phyloP scores from a whole-genome alignment of 208 protist species.

The Tetramitus jugosus region DNA sequence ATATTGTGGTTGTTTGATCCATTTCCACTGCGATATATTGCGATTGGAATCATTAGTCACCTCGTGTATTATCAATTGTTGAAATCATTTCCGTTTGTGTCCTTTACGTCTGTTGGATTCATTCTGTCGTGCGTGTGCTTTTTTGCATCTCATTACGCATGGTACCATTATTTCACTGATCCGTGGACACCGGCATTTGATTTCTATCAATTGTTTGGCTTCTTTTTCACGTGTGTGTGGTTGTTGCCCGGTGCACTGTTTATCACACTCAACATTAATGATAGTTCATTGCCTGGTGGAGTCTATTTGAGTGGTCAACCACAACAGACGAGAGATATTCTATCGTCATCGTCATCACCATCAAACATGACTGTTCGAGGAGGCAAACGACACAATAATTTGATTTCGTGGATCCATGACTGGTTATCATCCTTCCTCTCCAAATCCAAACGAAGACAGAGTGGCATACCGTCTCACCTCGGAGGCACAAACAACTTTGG shows the following conservation, averaged over 20 bases:
- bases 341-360: background rate
- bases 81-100: background rate
- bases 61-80: conserved; percentile 16
- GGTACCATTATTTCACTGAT: conserved; percentile 18
- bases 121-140: background rate
- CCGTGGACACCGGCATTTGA: background rate
- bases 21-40: background rate
- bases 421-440: too few species aligned
- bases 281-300: background rate
- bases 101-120: background rate
- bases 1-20: conserved; percentile 9
- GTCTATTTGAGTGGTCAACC: background rate
- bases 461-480: too few species aligned
- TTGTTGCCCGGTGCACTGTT: background rate
- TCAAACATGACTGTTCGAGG: background rate
- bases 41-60: conserved; percentile 1
- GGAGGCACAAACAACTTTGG: too few species aligned
- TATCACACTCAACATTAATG: background rate
- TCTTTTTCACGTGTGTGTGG: conserved; percentile 20
- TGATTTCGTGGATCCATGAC: too few species aligned
- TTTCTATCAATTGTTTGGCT: conserved; percentile 14
- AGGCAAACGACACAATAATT: background rate
- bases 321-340: background rate
- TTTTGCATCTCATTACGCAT: background rate
- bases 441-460: too few species aligned